These are phyloP conservation scores for Amanita pallidorosea DNA, from an alignment of 768 basidiomycete genomes.

Conservation along the genomic window DNA sequence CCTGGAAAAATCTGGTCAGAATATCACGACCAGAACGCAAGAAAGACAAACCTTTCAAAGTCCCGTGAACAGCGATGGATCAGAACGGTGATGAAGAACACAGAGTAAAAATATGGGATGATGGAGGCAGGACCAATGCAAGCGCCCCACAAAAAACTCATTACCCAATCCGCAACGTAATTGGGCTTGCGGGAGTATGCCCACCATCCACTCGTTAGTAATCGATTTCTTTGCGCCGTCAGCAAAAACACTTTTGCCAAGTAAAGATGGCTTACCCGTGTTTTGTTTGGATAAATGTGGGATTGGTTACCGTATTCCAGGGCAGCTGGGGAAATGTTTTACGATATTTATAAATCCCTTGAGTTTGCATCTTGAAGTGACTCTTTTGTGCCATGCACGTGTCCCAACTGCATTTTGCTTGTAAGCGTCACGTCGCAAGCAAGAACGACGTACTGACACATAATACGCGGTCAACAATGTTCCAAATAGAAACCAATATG, in stretches of 20 bases:
- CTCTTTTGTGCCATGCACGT: slow-evolving; percentile 95
- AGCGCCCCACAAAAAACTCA: slow-evolving; percentile 80
- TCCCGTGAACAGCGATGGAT: slow-evolving; percentile 87
- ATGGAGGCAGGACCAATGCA: slow-evolving; percentile 63
- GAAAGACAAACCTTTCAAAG: slow-evolving; percentile 68
- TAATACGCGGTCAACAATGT: slow-evolving; percentile 80
- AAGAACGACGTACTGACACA: slow-evolving; percentile 40
- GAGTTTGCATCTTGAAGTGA: slow-evolving; percentile 94
- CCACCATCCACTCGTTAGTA: slow-evolving; percentile 94
- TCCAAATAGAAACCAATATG: slow-evolving; percentile 62
- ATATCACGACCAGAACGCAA: neutral
- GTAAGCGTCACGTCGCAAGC: slow-evolving; percentile 5
- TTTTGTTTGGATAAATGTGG: slow-evolving; percentile 84
- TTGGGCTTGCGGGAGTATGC: slow-evolving; percentile 90
- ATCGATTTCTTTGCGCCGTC: slow-evolving; percentile 54
- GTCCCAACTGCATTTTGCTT: slow-evolving; percentile 56
- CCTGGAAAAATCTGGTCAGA: slow-evolving; percentile 20
- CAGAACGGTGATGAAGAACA: slow-evolving; percentile 92
- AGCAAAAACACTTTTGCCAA: neutral
- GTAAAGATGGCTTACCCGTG: slow-evolving; percentile 53
- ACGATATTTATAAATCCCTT: slow-evolving; percentile 77
- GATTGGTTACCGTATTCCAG: slow-evolving; percentile 71
- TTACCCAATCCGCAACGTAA: slow-evolving; percentile 89
- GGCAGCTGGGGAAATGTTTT: slow-evolving; percentile 94
- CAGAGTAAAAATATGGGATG: slow-evolving; percentile 94